A percentile compares a stretch with the other conserved stretches of the same genome.
Evolutionary conservation across 164 flowering plant species (phyloP).

Genomic region (Vitis rotundifolia): DNA sequence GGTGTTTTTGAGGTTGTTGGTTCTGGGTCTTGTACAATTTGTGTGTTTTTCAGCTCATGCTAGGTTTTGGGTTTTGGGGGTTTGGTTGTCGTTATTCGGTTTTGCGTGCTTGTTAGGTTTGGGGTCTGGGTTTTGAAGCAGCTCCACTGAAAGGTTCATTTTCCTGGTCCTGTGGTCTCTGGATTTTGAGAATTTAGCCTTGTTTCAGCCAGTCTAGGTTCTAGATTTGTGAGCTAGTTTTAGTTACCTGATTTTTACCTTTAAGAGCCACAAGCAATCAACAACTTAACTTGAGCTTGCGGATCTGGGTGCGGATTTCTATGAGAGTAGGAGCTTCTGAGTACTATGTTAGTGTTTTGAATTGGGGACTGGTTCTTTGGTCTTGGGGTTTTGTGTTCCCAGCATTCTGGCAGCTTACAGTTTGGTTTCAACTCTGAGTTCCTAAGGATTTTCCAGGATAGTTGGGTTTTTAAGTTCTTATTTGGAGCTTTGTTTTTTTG

Average conservation of each 20-base stretch:
- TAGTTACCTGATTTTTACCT: neutral
- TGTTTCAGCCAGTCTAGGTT: neutral
- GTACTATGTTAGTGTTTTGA: constrained; percentile 8
- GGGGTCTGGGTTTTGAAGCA: neutral
- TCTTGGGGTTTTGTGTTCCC: neutral
- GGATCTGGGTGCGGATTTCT: neutral
- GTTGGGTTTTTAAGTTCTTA: neutral
- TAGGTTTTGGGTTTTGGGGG: constrained; percentile 13
- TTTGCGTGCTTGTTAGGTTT: neutral
- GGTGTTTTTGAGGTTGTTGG: constrained; percentile 3
- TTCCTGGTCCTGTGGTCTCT: neutral
- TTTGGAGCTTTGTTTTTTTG: neutral
- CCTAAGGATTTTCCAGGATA: neutral
- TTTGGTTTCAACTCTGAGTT: neutral
- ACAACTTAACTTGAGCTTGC: neutral
- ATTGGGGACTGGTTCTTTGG: neutral
- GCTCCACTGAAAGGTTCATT: neutral
- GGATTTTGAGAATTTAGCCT: neutral
- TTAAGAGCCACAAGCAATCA: neutral
- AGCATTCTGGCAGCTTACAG: neutral
- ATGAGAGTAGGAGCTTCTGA: neutral
- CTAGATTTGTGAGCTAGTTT: neutral
- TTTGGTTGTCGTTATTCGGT: neutral
- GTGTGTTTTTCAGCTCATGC: neutral
- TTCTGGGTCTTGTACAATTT: constrained; percentile 4